These are phyloP conservation scores for Trichophyton benhamiae DNA, from an alignment of 2,329 filamentous ascomycete species.

Conservation along the genomic window DNA sequence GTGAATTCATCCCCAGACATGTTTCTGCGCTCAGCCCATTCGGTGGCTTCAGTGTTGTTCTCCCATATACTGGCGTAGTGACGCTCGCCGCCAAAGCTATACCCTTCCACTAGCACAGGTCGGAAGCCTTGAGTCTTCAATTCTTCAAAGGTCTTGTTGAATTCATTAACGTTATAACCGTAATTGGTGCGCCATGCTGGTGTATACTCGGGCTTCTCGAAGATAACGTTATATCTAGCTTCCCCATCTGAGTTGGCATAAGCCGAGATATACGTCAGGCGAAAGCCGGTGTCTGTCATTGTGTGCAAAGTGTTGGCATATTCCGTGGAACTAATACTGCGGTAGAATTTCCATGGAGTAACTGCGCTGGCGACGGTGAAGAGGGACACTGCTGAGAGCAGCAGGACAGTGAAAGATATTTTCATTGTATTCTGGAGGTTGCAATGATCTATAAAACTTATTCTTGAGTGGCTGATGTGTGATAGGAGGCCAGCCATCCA, in stretches of 20 bases:
- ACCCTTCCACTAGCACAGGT: conserved; percentile 10
- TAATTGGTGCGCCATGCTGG: conserved; percentile 7
- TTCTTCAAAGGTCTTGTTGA: conserved; percentile 5
- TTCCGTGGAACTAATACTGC: neutral
- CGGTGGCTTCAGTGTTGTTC: neutral
- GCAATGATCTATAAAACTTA: neutral
- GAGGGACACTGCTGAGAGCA: neutral
- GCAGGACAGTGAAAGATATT: neutral
- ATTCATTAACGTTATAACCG: conserved; percentile 4
- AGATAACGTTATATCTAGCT: conserved; percentile 7
- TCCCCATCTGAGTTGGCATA: neutral
- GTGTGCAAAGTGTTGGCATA: neutral
- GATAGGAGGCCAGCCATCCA: neutral
- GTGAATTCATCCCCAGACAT: neutral
- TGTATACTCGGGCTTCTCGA: neutral
- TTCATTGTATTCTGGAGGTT: neutral
- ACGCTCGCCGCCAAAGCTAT: conserved; percentile 6
- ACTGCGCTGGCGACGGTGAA: neutral
- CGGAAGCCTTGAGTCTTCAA: conserved; percentile 10
- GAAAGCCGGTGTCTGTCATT: neutral
- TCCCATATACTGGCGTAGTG: conserved; percentile 12
- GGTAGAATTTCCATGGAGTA: neutral
- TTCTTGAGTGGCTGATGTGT: neutral
- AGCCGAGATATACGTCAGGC: neutral
- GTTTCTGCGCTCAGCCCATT: neutral